Evolutionary conservation across 768 basidiomycete species (phyloP).

Genomic region (Rhodosporidiobolus odoratus): DNA sequence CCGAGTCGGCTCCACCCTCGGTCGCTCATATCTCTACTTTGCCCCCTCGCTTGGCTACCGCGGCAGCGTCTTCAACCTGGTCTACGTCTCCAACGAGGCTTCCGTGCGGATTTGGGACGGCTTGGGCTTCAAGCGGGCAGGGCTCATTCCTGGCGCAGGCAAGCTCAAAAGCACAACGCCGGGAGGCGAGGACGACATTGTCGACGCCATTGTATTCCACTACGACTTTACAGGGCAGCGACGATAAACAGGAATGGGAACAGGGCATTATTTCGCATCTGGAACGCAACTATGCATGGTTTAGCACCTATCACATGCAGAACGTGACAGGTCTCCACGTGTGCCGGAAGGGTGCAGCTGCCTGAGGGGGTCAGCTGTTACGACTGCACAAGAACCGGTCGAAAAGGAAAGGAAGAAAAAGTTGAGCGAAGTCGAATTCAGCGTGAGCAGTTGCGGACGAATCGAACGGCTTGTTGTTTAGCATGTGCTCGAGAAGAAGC

Average conservation of each 20-base stretch:
- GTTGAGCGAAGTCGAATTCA: no score
- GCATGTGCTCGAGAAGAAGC: no score
- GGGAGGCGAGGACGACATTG: slow-evolving; percentile 73
- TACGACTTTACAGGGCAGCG: slow-evolving; percentile 17
- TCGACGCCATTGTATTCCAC: slow-evolving; percentile 67
- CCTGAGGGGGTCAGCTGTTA: no score
- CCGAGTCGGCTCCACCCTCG: slow-evolving; percentile 67
- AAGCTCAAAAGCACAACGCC: slow-evolving; percentile 55
- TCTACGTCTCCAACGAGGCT: slow-evolving; percentile 76
- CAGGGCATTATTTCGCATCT: no score
- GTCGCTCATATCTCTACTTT: slow-evolving; percentile 71
- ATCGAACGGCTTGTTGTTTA: no score
- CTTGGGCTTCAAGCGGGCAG: slow-evolving; percentile 59
- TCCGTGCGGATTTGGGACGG: slow-evolving; percentile 65
- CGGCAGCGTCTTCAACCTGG: slow-evolving; percentile 71
- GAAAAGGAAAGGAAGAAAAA: no score
- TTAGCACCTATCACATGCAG: no score
- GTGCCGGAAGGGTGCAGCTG: no score
- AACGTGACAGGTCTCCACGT: no score
- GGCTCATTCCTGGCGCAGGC: slow-evolving; percentile 53
- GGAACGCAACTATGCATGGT: no score
- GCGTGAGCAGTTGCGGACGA: no score
- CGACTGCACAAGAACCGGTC: no score
- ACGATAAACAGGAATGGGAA: not conserved
- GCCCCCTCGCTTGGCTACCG: slow-evolving; percentile 63